Conservation (phyloP, 2,329 filamentous ascomycete species). For the Colletotrichum sp. region DNA sequence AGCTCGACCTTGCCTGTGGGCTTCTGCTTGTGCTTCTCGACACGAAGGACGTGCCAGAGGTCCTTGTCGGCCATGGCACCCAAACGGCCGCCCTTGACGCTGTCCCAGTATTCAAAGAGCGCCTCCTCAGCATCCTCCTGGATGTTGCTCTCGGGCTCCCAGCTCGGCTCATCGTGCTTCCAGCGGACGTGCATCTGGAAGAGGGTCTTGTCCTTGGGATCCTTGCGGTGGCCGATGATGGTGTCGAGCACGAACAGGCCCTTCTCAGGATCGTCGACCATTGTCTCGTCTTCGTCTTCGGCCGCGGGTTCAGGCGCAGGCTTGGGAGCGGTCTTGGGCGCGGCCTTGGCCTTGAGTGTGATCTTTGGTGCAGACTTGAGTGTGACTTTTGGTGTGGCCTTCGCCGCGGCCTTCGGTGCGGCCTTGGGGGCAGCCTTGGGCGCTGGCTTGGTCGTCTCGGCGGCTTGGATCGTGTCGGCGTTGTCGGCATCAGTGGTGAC, state of each 20-base stretch:
- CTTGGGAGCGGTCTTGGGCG: not conserved
- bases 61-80: conserved; percentile 16
- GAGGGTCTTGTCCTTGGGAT: conserved; percentile 18
- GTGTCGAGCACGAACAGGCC: conserved; percentile 9
- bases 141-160: conserved; percentile 38
- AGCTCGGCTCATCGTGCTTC: conserved; percentile 31
- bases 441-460: not conserved
- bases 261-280: not conserved
- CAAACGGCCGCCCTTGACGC: conserved; percentile 19
- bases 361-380: not conserved
- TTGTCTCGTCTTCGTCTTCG: not conserved
- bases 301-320: not conserved
- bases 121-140: conserved; percentile 35
- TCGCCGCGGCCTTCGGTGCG: not conserved
- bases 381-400: not conserved
- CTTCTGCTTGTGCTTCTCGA: conserved; percentile 18
- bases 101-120: conserved; percentile 26
- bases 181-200: conserved; percentile 37
- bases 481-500: not conserved
- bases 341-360: not conserved
- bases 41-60: conserved; percentile 22
- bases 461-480: not conserved
- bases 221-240: conserved; percentile 11
- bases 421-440: not conserved
- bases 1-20: conserved; percentile 3